phyloP scores from a whole-genome alignment of 2,329 filamentous ascomycete species.

The Ophiostoma populinum region DNA sequence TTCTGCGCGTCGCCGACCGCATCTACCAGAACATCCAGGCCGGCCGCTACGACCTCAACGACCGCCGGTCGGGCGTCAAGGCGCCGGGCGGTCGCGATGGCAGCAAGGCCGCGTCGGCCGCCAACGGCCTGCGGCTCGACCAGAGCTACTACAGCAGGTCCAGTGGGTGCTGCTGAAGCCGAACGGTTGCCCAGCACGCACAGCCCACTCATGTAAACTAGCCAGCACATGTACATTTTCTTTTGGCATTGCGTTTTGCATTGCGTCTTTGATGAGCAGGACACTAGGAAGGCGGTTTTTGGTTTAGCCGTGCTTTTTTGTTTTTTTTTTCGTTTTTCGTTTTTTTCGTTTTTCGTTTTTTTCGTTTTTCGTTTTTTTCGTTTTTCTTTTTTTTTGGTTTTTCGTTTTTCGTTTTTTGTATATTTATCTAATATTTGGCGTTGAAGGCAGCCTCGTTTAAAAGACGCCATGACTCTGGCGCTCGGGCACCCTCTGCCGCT shows the following conservation, averaged over 20 bases:
- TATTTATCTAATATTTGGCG: no score
- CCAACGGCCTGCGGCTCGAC: conserved; percentile 23
- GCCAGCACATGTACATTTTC: no score
- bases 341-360: not conserved
- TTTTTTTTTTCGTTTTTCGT: not conserved
- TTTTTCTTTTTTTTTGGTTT: not conserved
- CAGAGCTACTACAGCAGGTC: conserved; percentile 20
- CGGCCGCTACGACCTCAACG: conserved; percentile 86
- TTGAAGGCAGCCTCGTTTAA: no score
- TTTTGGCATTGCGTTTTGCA: no score
- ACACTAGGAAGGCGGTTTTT: no score
- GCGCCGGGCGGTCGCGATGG: conserved; percentile 35
- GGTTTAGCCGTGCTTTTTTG: no score
- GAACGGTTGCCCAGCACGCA: no score
- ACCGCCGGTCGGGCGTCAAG: conserved; percentile 83
- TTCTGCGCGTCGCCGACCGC: conserved; percentile 80
- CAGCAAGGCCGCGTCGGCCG: conserved; percentile 2
- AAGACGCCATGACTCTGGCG: no score
- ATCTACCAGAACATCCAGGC: conserved; percentile 96
- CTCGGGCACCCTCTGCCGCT: no score
- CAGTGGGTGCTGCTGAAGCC: conserved; percentile 19
- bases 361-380: not conserved
- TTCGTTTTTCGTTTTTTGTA: not conserved
- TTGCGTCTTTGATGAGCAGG: no score
- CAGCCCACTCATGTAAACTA: no score